Conservation (phyloP, 164 flowering plant species). For the grape (Vitis vinifera) region ASM3070453v1 NC_081821.1:4974001-4974500, state of each 20-base stretch:
- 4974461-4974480: not conserved
- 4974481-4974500: not conserved
- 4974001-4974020: constrained; percentile 13
- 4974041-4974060: constrained; percentile 12
- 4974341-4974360: constrained; percentile 12
- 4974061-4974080: constrained; percentile 19
- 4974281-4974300: constrained; percentile 18
- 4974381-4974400: constrained; percentile 16
- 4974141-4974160: constrained; percentile 20
- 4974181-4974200: constrained; percentile 10
- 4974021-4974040: too few relatives aligned
- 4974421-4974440: constrained; percentile 6
- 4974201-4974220: constrained; percentile 15
- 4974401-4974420: constrained; percentile 22
- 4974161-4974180: constrained; percentile 14
- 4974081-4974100: constrained; percentile 22
- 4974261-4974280: constrained; percentile 26
- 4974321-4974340: constrained; percentile 14
- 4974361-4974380: not conserved
- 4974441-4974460: constrained; percentile 2
- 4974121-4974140: constrained; percentile 13
- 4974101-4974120: constrained; percentile 13
- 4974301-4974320: constrained; percentile 13
- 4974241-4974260: constrained; percentile 6
- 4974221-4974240: constrained; percentile 16